phyloP scores from a whole-genome alignment of 2,329 filamentous ascomycete genomes.

The Phyllosticta capitalensis region DNA sequence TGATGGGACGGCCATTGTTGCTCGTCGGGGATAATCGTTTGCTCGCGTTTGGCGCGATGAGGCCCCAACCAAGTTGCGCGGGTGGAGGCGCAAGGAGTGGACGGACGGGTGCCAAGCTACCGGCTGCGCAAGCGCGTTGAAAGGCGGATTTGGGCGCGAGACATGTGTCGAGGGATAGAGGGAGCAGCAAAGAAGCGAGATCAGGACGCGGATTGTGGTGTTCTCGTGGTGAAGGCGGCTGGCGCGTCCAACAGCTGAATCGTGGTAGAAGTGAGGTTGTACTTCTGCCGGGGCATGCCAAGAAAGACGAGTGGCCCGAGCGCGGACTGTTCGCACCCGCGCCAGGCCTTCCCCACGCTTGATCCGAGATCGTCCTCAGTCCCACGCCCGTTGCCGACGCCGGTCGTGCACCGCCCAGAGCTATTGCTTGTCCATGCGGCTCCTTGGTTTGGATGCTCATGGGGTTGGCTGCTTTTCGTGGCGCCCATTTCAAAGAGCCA shows the following conservation, averaged over 20 bases:
- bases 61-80: slow-evolving; percentile 9
- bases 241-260: slow-evolving; percentile 5
- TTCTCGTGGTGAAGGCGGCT: slow-evolving; percentile 1
- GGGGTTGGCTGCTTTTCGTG: not conserved
- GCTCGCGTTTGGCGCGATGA: slow-evolving; percentile 7
- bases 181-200: not conserved
- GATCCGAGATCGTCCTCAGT: not conserved
- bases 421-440: slow-evolving; percentile 4
- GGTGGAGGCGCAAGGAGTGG: slow-evolving; percentile 10
- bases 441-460: not conserved
- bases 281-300: not conserved
- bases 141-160: slow-evolving; percentile 3
- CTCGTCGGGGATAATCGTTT: not conserved
- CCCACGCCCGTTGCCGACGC: not conserved
- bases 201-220: not conserved
- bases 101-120: slow-evolving; percentile 9
- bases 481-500: not conserved
- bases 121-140: slow-evolving; percentile 11
- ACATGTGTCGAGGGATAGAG: slow-evolving; percentile 4
- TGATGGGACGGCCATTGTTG: slow-evolving; percentile 8
- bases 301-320: not conserved
- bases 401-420: slow-evolving; percentile 4
- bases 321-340: not conserved
- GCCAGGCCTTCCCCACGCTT: slow-evolving; percentile 4
- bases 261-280: slow-evolving; percentile 5